These are phyloP conservation scores for Wickerhamomyces sydowiorum DNA, from an alignment of 805 yeast species.

Conservation along the genomic window DNA sequence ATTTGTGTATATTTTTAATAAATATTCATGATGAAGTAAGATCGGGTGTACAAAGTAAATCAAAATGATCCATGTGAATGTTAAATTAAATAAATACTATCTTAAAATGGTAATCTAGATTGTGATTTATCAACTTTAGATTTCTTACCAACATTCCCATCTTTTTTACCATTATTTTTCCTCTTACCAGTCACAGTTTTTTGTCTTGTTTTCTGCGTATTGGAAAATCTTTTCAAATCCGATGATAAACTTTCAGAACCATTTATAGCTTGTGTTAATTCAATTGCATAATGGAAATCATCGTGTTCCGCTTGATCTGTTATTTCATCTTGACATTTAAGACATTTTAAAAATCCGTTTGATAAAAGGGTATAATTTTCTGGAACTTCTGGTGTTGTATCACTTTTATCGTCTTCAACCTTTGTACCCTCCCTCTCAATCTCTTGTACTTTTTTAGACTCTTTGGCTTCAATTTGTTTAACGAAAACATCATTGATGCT, in stretches of 20 bases:
- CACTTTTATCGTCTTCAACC: not conserved
- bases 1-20: too few relatives aligned
- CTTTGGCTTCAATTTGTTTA: not conserved
- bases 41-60: too few relatives aligned
- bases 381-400: not conserved
- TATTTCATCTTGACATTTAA: slow-evolving; percentile 7
- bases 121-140: slow-evolving; percentile 13
- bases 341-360: slow-evolving; percentile 4
- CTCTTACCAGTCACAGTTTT: not conserved
- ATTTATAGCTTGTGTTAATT: slow-evolving; percentile 39
- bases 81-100: not conserved
- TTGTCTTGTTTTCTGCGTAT: slow-evolving; percentile 7
- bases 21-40: not conserved
- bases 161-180: not conserved
- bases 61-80: too few relatives aligned
- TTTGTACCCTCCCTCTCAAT: not conserved
- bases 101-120: slow-evolving; percentile 18
- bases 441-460: not conserved
- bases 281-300: slow-evolving; percentile 50
- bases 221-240: slow-evolving; percentile 8
- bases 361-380: not conserved
- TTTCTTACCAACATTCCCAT: slow-evolving; percentile 5
- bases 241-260: slow-evolving; percentile 20
- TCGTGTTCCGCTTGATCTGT: slow-evolving; percentile 37
- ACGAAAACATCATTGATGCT: slow-evolving; percentile 6